Evolutionary conservation across 805 yeast species (phyloP), one percentile per base, ranked within the genome.

Genomic region (Cyberlindnera lachancei): DNA sequence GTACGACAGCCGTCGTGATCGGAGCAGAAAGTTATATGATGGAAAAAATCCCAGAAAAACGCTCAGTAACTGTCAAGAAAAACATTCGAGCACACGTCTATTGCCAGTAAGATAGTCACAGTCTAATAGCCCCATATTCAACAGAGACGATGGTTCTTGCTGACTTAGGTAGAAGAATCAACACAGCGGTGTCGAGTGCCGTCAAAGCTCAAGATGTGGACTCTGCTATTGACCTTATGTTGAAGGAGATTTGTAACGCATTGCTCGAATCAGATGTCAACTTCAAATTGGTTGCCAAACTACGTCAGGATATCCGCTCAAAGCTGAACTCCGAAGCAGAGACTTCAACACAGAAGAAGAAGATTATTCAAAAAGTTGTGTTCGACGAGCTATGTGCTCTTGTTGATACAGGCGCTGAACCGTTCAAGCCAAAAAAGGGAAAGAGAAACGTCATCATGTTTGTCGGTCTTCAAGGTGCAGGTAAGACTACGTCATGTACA

Each of bases 401-500:
- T 24, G 95, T 92, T 16, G 96, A 88, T 50, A 80, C 79, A 29
- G 58, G 67, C 25, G 50, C 52, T 11, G 61, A 60, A 32, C 68
- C 83, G 8, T 90, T 76, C 53, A 82, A 82, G 59, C 97, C 96
- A 25, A 82, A 81, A 63, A 88, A 88, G 65, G 78, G 86, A 48
- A 71, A 73, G 48, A 53, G 75, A 8, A 75, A 81, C 52, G 83
- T 90, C 20, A 81, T 92, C 43, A 92, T 92, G 98, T 83, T 92
- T 69, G 98, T 92, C 37, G 98, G 98, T 54, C 66, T 92, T 38
- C 98, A 92, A 59, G 98, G 98, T 64, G 92, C 97, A 10, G 98
- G 98, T 70, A 92, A 92, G 57, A 92, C 98, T 20, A 92, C 98
- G 0, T 79, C 96, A 3, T 88, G 96, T 75, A 92, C 98, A 2